Evolutionary conservation across 768 basidiomycete genomes (phyloP).

Genomic region (Scleroderma bovista): DNA sequence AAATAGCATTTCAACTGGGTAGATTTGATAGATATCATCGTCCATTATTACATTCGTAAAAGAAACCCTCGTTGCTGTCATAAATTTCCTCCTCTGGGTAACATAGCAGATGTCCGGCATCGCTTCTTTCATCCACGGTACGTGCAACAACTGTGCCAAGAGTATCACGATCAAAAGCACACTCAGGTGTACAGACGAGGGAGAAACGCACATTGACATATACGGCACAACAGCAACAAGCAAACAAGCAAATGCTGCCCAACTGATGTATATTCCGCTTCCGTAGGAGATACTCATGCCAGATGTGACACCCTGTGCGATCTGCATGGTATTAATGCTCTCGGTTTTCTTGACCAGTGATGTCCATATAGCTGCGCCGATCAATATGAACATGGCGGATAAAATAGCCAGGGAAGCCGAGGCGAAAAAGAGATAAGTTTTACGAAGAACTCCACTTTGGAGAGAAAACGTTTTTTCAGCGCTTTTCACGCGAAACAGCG

Average conservation of each 20-base stretch:
- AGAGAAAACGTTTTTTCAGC: conserved; percentile 2
- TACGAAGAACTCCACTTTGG: conserved; percentile 60
- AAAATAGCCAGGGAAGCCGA: conserved; percentile 60
- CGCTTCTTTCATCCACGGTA: conserved; percentile 53
- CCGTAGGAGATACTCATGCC: conserved; percentile 64
- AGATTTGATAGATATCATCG: conserved; percentile 1
- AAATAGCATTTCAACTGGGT: neutral
- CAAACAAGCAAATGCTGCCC: conserved; percentile 71
- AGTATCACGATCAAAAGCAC: neutral
- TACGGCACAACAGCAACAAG: conserved; percentile 66
- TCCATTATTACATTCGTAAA: conserved; percentile 1
- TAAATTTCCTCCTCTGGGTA: conserved; percentile 14
- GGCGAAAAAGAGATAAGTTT: conserved; percentile 58
- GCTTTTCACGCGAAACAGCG: conserved; percentile 1
- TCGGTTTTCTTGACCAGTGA: conserved; percentile 60
- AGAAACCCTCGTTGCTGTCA: neutral
- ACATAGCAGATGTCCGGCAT: conserved; percentile 23
- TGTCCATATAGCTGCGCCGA: conserved; percentile 75
- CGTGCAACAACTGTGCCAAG: conserved; percentile 63
- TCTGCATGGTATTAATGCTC: conserved; percentile 48
- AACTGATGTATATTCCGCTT: conserved; percentile 57
- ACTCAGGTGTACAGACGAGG: neutral
- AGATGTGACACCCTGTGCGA: conserved; percentile 39
- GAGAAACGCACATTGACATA: conserved; percentile 58
- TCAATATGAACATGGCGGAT: conserved; percentile 57